Percentiles rank a stretch among this genome's conserved stretches.
Conservation (phyloP, 176 grass and related monocot species). For the Rhynchospora tenuis region DNA sequence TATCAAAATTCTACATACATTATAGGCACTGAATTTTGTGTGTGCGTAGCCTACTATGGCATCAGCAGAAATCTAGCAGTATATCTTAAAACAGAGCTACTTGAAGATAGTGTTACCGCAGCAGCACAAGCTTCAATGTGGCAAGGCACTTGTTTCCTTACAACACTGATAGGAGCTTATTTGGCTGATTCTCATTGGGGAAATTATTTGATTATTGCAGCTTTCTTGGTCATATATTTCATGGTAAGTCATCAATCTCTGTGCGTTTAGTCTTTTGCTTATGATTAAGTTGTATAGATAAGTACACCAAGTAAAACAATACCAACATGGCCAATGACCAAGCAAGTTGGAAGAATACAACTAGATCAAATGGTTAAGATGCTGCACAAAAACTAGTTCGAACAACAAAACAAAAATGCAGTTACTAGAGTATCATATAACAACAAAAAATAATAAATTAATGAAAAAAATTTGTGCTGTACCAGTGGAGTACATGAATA, state of each 20-base stretch:
- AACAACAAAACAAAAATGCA: neutral
- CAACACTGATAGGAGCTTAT: slow-evolving; percentile 32
- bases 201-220: slow-evolving; percentile 34
- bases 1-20: neutral
- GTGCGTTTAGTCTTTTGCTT: neutral
- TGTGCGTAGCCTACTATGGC: slow-evolving; percentile 24
- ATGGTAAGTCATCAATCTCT: neutral
- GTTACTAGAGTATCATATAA: neutral
- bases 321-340: neutral
- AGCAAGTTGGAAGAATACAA: neutral
- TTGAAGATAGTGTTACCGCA: slow-evolving; percentile 35
- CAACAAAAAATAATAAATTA: neutral
- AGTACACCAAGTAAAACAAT: neutral
- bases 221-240: slow-evolving; percentile 18
- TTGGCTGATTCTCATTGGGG: slow-evolving; percentile 43
- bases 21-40: slow-evolving; percentile 35
- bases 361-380: neutral
- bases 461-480: neutral
- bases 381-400: neutral
- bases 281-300: neutral
- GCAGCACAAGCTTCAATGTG: slow-evolving; percentile 30
- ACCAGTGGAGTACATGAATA: neutral
- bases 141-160: slow-evolving; percentile 41
- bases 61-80: slow-evolving; percentile 35
- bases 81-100: slow-evolving; percentile 32